Base-by-base conservation (phyloP, 305 asterid genomes). In the Fraxinus dipetala region DNA sequence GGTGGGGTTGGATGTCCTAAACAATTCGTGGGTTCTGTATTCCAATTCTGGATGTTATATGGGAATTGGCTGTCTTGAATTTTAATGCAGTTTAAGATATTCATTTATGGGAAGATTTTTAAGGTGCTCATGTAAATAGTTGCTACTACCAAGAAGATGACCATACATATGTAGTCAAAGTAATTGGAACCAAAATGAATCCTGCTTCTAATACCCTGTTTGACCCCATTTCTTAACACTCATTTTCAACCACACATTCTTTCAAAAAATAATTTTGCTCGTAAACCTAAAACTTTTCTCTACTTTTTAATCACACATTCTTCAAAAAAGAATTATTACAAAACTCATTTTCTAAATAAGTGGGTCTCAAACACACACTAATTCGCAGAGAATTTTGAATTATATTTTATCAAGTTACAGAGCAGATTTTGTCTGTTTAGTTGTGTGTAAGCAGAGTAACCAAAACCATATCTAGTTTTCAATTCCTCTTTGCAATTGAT, bases 51-150 rank as follows among this genome's bases (percentile, higher is more conserved):
- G 74, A 26, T 76, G 51, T 78, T 35, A 51, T 69, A 20, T 85
- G 87, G 14, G 87, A 69, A 40, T 83, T 56, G 74, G 30, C 81
- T 73, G 56, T 69, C 72, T 32, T 54, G 30, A 73, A 82, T 36
- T 67, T 72, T 75, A 51, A 30, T 81, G 69, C 78, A 36, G 22
- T 26, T 78, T 78, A 72, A 34, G 31, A 26, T 31, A 16, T 36
- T 77, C 77, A 38, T 7, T 80, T 67, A 34, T 72, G 14, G 43
- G 28, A 30, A 72, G 61, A 75, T 22, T 65, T 24, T 4, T 82
- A 32, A 59, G 35, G 54, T 43, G 72, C 45, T 43, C n/a, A 76
- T 75, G 73, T 48, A 9, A 34, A 48, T 79, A 30, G 75, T 73
- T 81, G 59, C 79, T 45, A 40, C 78, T 45, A 59, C 43, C 28